Evolutionary conservation across 1,284 basidiomycete species (phyloP), one percentile per base, ranked within the genome.

Genomic region (Tilletia indica): DNA sequence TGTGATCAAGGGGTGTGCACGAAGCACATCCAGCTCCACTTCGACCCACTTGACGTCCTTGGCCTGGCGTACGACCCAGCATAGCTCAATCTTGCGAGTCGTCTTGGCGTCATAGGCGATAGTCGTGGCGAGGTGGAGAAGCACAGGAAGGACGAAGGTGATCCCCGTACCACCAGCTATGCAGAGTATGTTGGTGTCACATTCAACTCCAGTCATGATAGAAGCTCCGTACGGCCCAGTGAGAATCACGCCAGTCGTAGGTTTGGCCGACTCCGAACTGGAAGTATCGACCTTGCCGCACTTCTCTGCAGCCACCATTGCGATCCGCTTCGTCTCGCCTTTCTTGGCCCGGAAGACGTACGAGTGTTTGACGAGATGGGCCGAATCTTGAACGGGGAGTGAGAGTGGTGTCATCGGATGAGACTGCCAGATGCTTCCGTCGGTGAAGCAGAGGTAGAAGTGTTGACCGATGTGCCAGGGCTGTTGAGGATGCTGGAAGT

Each of bases 111-210:
- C 8, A 6, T 12, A 6, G 2, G 36, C 51, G 5, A n/a, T 31
- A 5, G n/a, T 51, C 8, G 19, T 34, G 58, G 58, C 69, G 39
- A 70, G 72, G 54, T 70, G 71, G 42, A 70, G 36, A n/a, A 73
- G 49, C 21, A 71, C 69, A 19, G 74, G 74, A 1, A 75, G 67
- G 9, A 75, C 74, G 36, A 68, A 75, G 36, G 74, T 75, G 71
- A 75, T 71, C 21, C 74, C 74, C 36, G 74, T 73, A 5, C 74
- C 74, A 14, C 74, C 74, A 12, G 74, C 74, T 3, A 75, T 21
- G 56, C 68, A 73, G 45, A 75, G 67, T 8, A 70, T 64, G 42
- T 74, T 69, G 12, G 12, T 19, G 5, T 68, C 34, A 4, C n/a
- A 4, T 11, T 54, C 45, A 5, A 68, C 1, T 36, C 64, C 67